Percentiles rank a stretch among this genome's conserved stretches.
These are phyloP conservation scores for Candida railenensis DNA, from an alignment of 805 yeast species.

Conservation along the genomic window DNA sequence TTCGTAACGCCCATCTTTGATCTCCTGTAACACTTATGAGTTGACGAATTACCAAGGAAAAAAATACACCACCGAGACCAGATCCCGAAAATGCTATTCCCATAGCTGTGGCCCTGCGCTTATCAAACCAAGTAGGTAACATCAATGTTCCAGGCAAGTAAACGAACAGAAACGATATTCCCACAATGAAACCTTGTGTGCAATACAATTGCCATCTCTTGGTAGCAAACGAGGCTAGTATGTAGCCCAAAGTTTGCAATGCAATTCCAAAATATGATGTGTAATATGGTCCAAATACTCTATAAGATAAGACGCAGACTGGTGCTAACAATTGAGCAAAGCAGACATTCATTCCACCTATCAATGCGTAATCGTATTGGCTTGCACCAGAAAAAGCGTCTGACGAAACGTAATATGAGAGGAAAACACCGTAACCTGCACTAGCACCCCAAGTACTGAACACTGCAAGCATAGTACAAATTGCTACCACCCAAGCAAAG, in stretches of 20 bases:
- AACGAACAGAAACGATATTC: conserved; percentile 45
- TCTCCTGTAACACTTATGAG: conserved; percentile 41
- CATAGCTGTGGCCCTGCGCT: conserved; percentile 43
- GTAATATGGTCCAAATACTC: conserved; percentile 48
- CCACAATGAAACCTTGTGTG: conserved; percentile 52
- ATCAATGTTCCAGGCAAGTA: conserved; percentile 45
- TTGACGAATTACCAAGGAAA: conserved; percentile 41
- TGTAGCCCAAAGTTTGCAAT: conserved; percentile 42
- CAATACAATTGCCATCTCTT: conserved; percentile 51
- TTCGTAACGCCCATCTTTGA: conserved; percentile 44
- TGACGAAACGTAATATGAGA: conserved; percentile 46
- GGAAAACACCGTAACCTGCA: conserved; percentile 58
- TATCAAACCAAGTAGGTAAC: conserved; percentile 50
- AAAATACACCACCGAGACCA: conserved; percentile 52
- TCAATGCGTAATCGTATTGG: conserved; percentile 49
- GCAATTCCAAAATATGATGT: conserved; percentile 48
- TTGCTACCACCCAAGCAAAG: conserved; percentile 51
- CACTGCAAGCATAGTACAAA: conserved; percentile 46
- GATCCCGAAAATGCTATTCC: conserved; percentile 51
- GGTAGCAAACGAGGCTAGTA: conserved; percentile 51
- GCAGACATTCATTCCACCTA: conserved; percentile 49
- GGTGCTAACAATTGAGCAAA: conserved; percentile 62
- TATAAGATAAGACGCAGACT: conserved; percentile 45
- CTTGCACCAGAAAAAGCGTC: conserved; percentile 40
- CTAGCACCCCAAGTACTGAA: conserved; percentile 58